Evolutionary conservation across 176 grass and related monocot genomes (phyloP).

Genomic region (Eragrostis curvula): DNA sequence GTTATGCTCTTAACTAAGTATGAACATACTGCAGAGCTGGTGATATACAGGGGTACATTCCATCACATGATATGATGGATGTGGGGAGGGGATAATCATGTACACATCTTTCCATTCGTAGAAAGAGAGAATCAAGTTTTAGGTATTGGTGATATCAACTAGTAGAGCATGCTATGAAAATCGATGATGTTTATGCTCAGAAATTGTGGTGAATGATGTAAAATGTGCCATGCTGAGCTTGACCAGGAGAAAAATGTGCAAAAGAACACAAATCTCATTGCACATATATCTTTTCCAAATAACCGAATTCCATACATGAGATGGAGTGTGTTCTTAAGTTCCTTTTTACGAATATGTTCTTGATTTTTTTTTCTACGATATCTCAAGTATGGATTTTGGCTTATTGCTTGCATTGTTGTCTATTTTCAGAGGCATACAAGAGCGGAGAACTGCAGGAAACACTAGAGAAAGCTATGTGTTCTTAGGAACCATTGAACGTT

Average conservation of each 20-base stretch:
- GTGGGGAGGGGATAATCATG: no score
- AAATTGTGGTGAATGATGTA: not conserved
- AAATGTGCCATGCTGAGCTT: not conserved
- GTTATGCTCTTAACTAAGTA: not conserved
- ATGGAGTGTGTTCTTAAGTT: not conserved
- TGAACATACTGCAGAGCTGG: not conserved
- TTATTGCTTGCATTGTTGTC: not conserved
- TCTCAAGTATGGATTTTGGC: not conserved
- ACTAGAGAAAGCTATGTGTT: constrained; percentile 67
- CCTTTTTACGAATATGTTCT: not conserved
- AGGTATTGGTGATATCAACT: no score
- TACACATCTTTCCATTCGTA: no score
- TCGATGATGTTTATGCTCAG: not conserved
- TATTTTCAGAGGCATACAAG: constrained; percentile 79
- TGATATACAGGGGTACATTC: not conserved
- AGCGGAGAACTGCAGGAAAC: constrained; percentile 76
- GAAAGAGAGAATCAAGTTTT: no score
- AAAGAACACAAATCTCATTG: not conserved
- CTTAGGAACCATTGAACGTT: constrained; percentile 17
- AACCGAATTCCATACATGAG: not conserved
- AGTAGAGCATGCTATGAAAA: not conserved
- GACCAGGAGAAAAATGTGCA: not conserved
- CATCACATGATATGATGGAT: not conserved
- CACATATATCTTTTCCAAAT: not conserved
- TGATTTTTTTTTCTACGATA: not conserved